A percentile compares a stretch with the other conserved stretches of the same genome.
Conservation (phyloP, 2,329 filamentous ascomycete species). For the Cladobotryum protrusum region DNA sequence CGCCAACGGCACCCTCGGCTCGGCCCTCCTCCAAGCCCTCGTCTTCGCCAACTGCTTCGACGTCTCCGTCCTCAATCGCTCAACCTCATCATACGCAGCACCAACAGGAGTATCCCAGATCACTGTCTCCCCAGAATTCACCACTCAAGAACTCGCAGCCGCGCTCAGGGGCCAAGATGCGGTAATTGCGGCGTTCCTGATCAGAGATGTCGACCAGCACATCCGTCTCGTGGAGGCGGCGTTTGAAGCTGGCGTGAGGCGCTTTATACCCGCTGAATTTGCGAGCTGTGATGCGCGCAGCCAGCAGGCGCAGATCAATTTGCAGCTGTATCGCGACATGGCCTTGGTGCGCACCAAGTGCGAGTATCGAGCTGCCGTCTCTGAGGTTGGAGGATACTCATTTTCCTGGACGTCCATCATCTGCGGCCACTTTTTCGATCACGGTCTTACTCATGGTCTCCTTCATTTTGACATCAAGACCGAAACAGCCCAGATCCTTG, state of each 20-base stretch:
- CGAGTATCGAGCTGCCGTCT: constrained; percentile 25
- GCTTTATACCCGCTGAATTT: constrained; percentile 58
- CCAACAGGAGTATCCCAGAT: constrained; percentile 16
- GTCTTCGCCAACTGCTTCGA: constrained; percentile 35
- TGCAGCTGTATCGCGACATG: constrained; percentile 31
- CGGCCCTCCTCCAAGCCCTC: constrained; percentile 31
- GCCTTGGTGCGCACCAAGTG: constrained; percentile 25
- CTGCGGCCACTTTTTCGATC: constrained; percentile 45
- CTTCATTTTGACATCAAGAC: constrained; percentile 39
- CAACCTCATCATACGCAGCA: constrained; percentile 23
- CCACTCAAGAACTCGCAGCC: constrained; percentile 33
- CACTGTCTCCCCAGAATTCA: constrained; percentile 23
- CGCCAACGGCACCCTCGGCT: constrained; percentile 35
- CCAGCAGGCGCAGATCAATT: constrained; percentile 27
- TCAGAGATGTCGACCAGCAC: constrained; percentile 38
- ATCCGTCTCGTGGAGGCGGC: constrained; percentile 51
- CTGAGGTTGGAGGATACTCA: constrained; percentile 13
- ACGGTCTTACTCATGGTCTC: constrained; percentile 34
- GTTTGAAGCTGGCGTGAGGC: constrained; percentile 51
- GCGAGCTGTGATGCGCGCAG: constrained; percentile 31
- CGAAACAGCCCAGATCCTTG: constrained; percentile 39
- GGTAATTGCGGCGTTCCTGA: constrained; percentile 37
- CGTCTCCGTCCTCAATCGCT: constrained; percentile 50
- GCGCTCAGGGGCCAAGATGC: constrained; percentile 52
- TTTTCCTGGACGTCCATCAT: constrained; percentile 47